phyloP scores from a whole-genome alignment of 306 rosid genomes.

The Pyrus betulifolia region DNA sequence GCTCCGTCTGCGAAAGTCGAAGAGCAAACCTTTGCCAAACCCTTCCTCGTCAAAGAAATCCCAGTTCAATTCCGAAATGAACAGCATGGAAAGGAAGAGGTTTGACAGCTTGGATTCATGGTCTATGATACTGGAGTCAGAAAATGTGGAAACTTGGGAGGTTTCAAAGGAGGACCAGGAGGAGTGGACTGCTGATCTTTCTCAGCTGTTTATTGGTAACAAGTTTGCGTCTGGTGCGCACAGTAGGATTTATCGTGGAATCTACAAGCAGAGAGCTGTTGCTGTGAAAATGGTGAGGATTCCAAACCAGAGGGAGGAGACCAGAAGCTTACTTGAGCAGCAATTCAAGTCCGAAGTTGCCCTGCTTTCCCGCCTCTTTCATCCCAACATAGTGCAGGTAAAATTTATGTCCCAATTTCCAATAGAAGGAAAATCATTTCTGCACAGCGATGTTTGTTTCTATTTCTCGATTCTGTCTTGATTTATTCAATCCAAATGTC shows the following conservation, averaged over 20 bases:
- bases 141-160: constrained; percentile 96
- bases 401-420: not conserved
- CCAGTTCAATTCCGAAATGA: constrained; percentile 43
- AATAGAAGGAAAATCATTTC: not conserved
- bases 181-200: constrained; percentile 93
- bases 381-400: constrained; percentile 96
- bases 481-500: not conserved
- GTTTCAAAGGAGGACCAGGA: constrained; percentile 78
- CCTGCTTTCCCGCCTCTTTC: constrained; percentile 84
- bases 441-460: not conserved
- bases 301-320: constrained; percentile 72
- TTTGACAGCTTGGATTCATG: constrained; percentile 97
- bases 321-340: constrained; percentile 60
- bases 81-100: constrained; percentile 77
- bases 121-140: constrained; percentile 94
- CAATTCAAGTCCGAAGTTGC: constrained; percentile 95
- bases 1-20: constrained; percentile 53
- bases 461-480: not conserved
- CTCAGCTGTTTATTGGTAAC: constrained; percentile 91
- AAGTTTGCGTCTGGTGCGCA: constrained; percentile 96
- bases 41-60: constrained; percentile 40
- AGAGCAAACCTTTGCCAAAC: constrained; percentile 52
- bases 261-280: constrained; percentile 94
- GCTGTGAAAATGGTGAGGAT: constrained; percentile 98
- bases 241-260: constrained; percentile 88